Percentiles rank a stretch among this genome's conserved stretches.
Conservation (phyloP, 1,284 basidiomycete genomes). For the Austroboletus niveus region DNA sequence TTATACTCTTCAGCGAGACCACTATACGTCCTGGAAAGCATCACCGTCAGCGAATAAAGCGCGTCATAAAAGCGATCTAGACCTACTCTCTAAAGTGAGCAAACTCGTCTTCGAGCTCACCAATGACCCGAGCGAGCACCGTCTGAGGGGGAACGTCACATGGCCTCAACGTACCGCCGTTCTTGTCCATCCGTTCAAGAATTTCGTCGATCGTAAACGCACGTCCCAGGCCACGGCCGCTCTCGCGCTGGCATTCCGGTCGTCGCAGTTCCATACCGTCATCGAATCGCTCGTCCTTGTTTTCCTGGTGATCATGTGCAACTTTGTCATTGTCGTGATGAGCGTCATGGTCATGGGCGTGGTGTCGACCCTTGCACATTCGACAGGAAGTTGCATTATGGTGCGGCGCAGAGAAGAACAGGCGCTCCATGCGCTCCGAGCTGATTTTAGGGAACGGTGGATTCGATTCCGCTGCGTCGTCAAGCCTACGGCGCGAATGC, state of each 20-base stretch:
- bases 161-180: slow-evolving; percentile 23
- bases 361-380: slow-evolving; percentile 53
- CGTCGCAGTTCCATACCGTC: slow-evolving; percentile 7
- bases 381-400: slow-evolving; percentile 69
- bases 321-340: not conserved
- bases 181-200: slow-evolving; percentile 26
- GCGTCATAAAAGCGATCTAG: not conserved
- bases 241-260: slow-evolving; percentile 2
- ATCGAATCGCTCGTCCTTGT: slow-evolving; percentile 19
- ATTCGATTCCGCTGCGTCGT: slow-evolving; percentile 26
- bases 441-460: slow-evolving; percentile 81
- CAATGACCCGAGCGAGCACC: slow-evolving; percentile 71
- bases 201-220: slow-evolving; percentile 25
- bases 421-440: slow-evolving; percentile 67
- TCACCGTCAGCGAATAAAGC: slow-evolving; percentile 9
- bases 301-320: not conserved
- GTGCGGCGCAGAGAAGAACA: slow-evolving; percentile 78
- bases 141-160: slow-evolving; percentile 72
- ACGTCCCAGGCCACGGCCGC: slow-evolving; percentile 2
- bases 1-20: slow-evolving; percentile 90
- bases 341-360: not conserved
- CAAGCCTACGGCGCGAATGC: not conserved
- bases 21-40: slow-evolving; percentile 67
- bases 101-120: slow-evolving; percentile 89
- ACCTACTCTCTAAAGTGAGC: slow-evolving; percentile 83